These are phyloP conservation scores for Mucor velutinosus DNA, from an alignment of 371 early-diverging fungal genomes.

Conservation along the genomic window DNA sequence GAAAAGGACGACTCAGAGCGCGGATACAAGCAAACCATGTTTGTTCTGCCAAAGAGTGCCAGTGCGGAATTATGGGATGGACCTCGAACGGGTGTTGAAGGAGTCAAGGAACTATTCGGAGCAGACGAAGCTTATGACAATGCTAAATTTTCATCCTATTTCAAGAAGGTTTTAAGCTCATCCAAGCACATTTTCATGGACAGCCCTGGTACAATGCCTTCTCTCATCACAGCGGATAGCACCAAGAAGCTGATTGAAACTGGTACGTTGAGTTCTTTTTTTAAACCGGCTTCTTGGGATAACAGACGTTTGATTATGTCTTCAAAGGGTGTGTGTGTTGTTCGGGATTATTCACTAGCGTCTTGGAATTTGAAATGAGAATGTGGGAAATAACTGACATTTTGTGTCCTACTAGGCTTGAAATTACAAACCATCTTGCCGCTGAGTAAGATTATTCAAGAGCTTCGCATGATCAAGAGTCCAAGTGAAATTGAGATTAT, in stretches of 20 bases:
- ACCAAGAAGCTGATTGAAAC: constrained; percentile 33
- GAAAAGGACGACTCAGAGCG: constrained; percentile 58
- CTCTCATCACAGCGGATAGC: constrained; percentile 23
- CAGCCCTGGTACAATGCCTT: constrained; percentile 30
- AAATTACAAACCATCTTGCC: constrained; percentile 47
- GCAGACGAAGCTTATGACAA: constrained; percentile 74
- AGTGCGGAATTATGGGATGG: constrained; percentile 92
- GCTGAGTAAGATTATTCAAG: constrained; percentile 67
- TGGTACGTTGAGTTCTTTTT: constrained; percentile 33
- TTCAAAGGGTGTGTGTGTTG: constrained; percentile 21
- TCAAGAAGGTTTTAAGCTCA: constrained; percentile 26
- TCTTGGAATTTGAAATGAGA: neutral
- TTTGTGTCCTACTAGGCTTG: constrained; percentile 21
- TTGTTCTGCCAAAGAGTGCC: constrained; percentile 75
- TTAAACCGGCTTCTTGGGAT: constrained; percentile 11
- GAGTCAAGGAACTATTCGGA: constrained; percentile 78
- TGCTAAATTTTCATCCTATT: constrained; percentile 25
- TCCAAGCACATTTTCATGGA: constrained; percentile 44
- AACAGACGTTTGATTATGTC: constrained; percentile 14
- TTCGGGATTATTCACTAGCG: neutral
- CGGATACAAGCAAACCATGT: constrained; percentile 88
- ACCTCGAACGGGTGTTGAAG: constrained; percentile 82
- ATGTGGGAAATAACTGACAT: neutral
- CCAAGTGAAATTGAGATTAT: constrained; percentile 76
- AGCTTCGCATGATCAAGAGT: constrained; percentile 79